Evolutionary conservation across 129 eudicot species (phyloP).

Genomic region (Arctium minus): DNA sequence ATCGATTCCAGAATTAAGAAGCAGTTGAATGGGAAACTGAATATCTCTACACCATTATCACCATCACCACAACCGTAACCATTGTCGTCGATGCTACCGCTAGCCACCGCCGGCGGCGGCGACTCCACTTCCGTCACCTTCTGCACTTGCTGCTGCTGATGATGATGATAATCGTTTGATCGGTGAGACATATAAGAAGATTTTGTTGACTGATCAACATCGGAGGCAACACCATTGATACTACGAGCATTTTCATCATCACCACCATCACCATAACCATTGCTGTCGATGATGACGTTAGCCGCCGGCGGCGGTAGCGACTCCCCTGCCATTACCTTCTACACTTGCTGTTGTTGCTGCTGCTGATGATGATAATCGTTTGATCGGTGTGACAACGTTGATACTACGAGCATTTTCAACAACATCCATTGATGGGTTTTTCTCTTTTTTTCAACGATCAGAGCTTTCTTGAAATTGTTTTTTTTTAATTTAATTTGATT

Average conservation of each 20-base stretch:
- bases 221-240: constrained; percentile 16
- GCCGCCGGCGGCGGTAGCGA: too few species aligned
- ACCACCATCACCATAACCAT: too few species aligned
- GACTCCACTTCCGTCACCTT: constrained; percentile 8
- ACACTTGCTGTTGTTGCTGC: too few species aligned
- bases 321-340: too few species aligned
- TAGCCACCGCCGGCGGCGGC: neutral
- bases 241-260: neutral
- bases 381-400: too few species aligned
- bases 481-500: constrained; percentile 5
- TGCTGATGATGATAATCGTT: too few species aligned
- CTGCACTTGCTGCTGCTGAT: constrained; percentile 1
- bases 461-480: constrained; percentile 4
- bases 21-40: too few species aligned
- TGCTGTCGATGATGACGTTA: too few species aligned
- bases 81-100: neutral
- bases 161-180: constrained; percentile 25
- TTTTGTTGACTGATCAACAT: constrained; percentile 27
- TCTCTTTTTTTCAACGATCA: neutral
- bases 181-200: constrained; percentile 14
- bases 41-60: constrained; percentile 22
- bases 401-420: neutral
- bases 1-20: too few species aligned
- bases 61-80: constrained; percentile 8
- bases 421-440: constrained; percentile 18